Evolutionary conservation across 352 stramenopile species (phyloP), one percentile per base, ranked within the genome.

Genomic region (Aphanomyces invadans): DNA sequence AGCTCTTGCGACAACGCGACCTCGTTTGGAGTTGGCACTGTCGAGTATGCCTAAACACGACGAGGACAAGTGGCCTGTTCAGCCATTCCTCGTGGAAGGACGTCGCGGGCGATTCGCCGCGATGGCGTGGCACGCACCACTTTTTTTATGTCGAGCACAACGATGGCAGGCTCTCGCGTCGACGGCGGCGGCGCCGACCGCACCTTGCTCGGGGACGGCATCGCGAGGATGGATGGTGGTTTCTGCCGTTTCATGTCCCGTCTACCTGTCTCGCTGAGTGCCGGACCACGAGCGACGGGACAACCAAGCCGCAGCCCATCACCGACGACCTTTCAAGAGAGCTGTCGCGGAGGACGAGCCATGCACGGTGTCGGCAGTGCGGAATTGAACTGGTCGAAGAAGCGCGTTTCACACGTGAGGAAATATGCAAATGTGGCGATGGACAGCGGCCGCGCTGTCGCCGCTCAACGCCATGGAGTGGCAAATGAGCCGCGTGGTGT

Each of bases 11-110:
- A 88, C 1, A 91, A 71, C 56, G 86, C 80, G 23, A 88, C 69
- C 61, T 89, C 83, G 31, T 91, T 87, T 9, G 80, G 80, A 21
- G 83, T 91, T 36, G 83, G 80, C 3, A 91, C 80, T 5, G 77
- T 69, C 19, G 83, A 80, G 38, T 91, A 91, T 53, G 80, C 76
- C 82, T 91, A 59, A 17, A 5, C 44, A 49, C n/a, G 42, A 23
- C 5, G 51, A 31, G 3, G n/a, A n/a, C n/a, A n/a, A n/a, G n/a
- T n/a, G n/a, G n/a, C n/a, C n/a, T n/a, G n/a, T n/a, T n/a, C n/a
- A n/a, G n/a, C n/a, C n/a, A n/a, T n/a, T n/a, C n/a, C n/a, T n/a
- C n/a, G n/a, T n/a, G n/a, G n/a, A n/a, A n/a, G n/a, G n/a, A n/a
- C n/a, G n/a, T n/a, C n/a, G n/a, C n/a, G n/a, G n/a, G n/a, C n/a